A percentile compares a stretch with the other conserved stretches of the same genome.
These are phyloP conservation scores for Tulasnella sp. DNA, from an alignment of 768 basidiomycete species.

Conservation along the genomic window DNA sequence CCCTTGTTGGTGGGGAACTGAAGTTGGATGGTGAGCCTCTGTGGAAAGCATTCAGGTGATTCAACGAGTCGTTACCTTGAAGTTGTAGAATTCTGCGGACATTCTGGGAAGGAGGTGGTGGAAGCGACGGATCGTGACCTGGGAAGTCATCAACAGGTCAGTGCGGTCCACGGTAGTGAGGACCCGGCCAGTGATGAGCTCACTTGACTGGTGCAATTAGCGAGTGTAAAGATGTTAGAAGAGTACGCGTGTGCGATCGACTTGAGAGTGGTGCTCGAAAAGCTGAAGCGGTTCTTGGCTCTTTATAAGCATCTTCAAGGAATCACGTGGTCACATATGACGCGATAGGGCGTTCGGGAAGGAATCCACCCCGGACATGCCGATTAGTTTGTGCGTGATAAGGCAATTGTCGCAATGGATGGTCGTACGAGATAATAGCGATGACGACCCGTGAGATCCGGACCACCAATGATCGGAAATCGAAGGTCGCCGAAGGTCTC, in stretches of 20 bases:
- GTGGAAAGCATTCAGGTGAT: not conserved
- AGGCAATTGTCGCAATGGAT: not conserved
- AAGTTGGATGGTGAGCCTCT: constrained; percentile 25
- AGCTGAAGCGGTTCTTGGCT: not conserved
- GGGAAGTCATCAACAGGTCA: not conserved
- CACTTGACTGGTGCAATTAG: not conserved
- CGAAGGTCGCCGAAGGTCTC: not conserved
- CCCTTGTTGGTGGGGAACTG: constrained; percentile 30
- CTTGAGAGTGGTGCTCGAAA: not conserved
- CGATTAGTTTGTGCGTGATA: not conserved
- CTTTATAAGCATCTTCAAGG: not conserved
- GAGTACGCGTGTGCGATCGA: no score
- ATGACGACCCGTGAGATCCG: not conserved
- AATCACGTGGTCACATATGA: not conserved
- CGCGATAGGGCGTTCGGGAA: not conserved
- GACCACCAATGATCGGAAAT: not conserved
- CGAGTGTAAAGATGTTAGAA: no score
- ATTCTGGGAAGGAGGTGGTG: constrained; percentile 4
- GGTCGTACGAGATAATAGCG: not conserved
- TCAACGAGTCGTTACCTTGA: constrained; percentile 32
- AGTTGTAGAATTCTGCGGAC: constrained; percentile 45
- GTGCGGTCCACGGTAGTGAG: not conserved
- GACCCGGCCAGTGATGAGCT: not conserved
- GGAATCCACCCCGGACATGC: not conserved
- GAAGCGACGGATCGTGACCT: not conserved